These are phyloP conservation scores for Aspergillus fijiensis DNA, from an alignment of 2,329 filamentous ascomycete genomes.

Conservation along the genomic window DNA sequence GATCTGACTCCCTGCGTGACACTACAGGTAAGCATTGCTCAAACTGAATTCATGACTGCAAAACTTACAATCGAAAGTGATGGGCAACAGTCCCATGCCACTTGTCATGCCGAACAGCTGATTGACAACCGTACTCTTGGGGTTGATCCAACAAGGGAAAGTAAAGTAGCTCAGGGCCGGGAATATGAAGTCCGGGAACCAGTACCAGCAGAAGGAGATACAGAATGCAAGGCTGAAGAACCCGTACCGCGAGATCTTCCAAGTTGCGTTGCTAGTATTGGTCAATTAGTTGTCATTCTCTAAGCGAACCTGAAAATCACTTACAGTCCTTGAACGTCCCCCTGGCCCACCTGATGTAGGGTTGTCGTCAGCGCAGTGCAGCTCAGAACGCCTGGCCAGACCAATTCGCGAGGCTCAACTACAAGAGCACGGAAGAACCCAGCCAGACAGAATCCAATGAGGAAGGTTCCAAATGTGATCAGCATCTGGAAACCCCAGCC, in stretches of 20 bases:
- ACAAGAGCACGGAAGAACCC: slow-evolving; percentile 63
- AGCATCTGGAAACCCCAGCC: slow-evolving; percentile 31
- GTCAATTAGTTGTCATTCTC: background rate
- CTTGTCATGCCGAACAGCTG: slow-evolving; percentile 31
- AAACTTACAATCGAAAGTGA: slow-evolving; percentile 46
- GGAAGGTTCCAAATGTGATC: slow-evolving; percentile 65
- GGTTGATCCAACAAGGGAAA: slow-evolving; percentile 32
- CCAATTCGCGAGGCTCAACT: slow-evolving; percentile 57
- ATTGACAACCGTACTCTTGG: slow-evolving; percentile 27
- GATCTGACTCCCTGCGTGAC: slow-evolving; percentile 25
- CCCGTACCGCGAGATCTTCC: slow-evolving; percentile 35
- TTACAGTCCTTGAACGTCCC: slow-evolving; percentile 42
- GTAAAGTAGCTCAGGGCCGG: slow-evolving; percentile 31
- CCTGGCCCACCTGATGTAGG: slow-evolving; percentile 61
- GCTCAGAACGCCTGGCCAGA: slow-evolving; percentile 52
- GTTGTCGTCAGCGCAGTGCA: slow-evolving; percentile 67
- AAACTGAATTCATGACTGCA: slow-evolving; percentile 42
- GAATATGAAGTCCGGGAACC: slow-evolving; percentile 32
- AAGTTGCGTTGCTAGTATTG: slow-evolving; percentile 37
- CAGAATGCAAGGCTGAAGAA: slow-evolving; percentile 24
- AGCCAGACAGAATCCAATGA: slow-evolving; percentile 60
- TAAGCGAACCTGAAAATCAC: slow-evolving; percentile 17
- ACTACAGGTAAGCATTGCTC: background rate
- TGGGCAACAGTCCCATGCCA: slow-evolving; percentile 31
- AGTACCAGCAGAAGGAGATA: slow-evolving; percentile 30